A percentile compares a stretch with the other conserved stretches of the same genome.
These are phyloP conservation scores for Penicillium bialowiezense DNA, from an alignment of 495 filamentous ascomycete genomes.

Conservation along the genomic window DNA sequence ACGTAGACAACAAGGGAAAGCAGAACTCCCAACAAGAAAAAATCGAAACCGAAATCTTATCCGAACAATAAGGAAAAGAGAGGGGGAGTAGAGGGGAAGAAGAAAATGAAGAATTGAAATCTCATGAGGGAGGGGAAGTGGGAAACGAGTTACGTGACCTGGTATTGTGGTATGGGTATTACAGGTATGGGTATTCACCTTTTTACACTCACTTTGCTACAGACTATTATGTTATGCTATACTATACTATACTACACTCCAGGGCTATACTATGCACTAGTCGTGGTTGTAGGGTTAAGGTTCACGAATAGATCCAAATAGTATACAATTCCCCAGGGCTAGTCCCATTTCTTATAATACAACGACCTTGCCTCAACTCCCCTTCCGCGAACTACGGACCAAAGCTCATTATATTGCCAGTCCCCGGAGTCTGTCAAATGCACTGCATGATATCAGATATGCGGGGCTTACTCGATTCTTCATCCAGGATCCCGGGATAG, in stretches of 20 bases:
- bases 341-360: no score
- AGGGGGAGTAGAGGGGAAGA: slow-evolving; percentile 31
- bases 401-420: background rate
- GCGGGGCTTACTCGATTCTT: slow-evolving; percentile 9
- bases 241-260: no score
- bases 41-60: slow-evolving; percentile 27
- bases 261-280: no score
- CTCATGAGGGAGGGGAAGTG: slow-evolving; percentile 38
- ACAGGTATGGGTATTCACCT: slow-evolving; percentile 14
- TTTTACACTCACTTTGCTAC: no score
- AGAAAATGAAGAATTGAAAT: slow-evolving; percentile 47
- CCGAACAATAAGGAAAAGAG: slow-evolving; percentile 36
- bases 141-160: slow-evolving; percentile 20
- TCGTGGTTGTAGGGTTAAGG: no score
- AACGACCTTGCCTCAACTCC: background rate
- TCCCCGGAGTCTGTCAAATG: slow-evolving; percentile 8
- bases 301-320: background rate
- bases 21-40: slow-evolving; percentile 34
- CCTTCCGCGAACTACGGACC: no score
- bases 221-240: no score
- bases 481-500: slow-evolving; percentile 13
- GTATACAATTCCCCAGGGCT: no score
- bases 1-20: slow-evolving; percentile 19
- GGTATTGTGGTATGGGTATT: slow-evolving; percentile 4
- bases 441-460: slow-evolving; percentile 13